These are phyloP conservation scores for Sequoia sempervirens DNA, from an alignment of 75 land plant genomes.

Conservation along the genomic window DNA sequence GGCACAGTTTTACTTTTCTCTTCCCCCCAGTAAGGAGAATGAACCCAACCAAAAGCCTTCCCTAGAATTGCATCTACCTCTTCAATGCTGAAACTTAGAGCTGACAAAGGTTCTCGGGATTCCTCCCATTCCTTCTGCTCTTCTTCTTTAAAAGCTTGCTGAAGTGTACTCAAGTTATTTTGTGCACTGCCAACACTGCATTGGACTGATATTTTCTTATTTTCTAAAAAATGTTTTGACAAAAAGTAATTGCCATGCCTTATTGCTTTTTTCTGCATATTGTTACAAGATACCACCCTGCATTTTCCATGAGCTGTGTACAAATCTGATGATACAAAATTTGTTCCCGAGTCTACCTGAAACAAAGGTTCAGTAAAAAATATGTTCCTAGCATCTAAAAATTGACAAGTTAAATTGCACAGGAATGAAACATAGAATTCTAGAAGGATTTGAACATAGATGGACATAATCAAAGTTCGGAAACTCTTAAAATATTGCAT, in stretches of 20 bases:
- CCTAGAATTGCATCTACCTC: constrained; percentile 69
- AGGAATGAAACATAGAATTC: background rate
- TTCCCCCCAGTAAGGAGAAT: constrained; percentile 91
- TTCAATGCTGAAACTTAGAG: constrained; percentile 41
- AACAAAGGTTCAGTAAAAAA: background rate
- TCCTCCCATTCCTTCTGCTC: constrained; percentile 62
- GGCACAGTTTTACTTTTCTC: constrained; percentile 61
- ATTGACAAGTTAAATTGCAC: background rate
- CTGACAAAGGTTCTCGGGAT: constrained; percentile 37
- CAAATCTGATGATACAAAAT: background rate
- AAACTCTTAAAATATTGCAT: background rate
- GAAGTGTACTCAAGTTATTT: background rate
- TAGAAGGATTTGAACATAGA: background rate
- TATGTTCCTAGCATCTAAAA: background rate
- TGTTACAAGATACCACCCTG: background rate
- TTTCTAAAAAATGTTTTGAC: background rate
- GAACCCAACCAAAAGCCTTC: constrained; percentile 74
- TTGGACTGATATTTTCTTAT: background rate
- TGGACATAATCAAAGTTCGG: background rate
- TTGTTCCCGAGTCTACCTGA: background rate
- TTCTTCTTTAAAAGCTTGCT: constrained; percentile 20
- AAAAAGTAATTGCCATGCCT: background rate
- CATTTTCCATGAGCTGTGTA: background rate
- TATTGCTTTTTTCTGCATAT: background rate
- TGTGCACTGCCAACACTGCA: constrained; percentile 11